phyloP scores from a whole-genome alignment of 257 asterid species.

The Gentiana macrophylla region DNA sequence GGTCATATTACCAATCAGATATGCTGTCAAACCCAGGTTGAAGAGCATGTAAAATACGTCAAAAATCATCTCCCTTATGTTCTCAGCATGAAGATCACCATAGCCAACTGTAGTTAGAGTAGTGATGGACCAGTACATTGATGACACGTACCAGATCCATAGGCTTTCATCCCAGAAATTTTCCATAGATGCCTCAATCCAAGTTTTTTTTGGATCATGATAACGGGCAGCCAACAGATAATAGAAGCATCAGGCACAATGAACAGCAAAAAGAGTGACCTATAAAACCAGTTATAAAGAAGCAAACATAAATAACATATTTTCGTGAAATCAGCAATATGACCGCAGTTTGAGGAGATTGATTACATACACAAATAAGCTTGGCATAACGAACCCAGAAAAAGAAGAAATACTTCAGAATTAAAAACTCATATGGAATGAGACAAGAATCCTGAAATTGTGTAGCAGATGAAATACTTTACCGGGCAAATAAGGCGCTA shows the following conservation, averaged over 20 bases:
- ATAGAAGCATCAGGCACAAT: constrained; percentile 88
- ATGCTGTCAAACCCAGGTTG: no score
- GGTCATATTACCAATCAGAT: no score
- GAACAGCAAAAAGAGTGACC: constrained; percentile 96
- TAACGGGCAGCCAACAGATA: constrained; percentile 72
- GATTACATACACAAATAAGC: constrained; percentile 72
- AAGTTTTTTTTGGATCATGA: constrained; percentile 46
- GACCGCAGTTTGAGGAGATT: not conserved
- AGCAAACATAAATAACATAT: not conserved
- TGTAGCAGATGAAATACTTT: constrained; percentile 2
- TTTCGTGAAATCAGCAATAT: not conserved
- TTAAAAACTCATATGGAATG: not conserved
- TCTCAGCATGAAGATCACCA: no score
- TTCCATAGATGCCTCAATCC: constrained; percentile 70
- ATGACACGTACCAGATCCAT: constrained; percentile 72
- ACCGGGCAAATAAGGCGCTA: constrained; percentile 74
- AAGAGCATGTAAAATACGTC: no score
- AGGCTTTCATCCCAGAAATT: constrained; percentile 49
- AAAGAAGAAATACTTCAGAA: constrained; percentile 1
- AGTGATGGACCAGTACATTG: constrained; percentile 93
- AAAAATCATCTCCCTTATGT: no score
- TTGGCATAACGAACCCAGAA: constrained; percentile 79
- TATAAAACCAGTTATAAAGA: constrained; percentile 15
- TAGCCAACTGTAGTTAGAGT: no score
- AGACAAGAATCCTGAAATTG: not conserved